Base-by-base conservation (phyloP, 208 protist genomes). In the Leishmania martiniquensis region DNA sequence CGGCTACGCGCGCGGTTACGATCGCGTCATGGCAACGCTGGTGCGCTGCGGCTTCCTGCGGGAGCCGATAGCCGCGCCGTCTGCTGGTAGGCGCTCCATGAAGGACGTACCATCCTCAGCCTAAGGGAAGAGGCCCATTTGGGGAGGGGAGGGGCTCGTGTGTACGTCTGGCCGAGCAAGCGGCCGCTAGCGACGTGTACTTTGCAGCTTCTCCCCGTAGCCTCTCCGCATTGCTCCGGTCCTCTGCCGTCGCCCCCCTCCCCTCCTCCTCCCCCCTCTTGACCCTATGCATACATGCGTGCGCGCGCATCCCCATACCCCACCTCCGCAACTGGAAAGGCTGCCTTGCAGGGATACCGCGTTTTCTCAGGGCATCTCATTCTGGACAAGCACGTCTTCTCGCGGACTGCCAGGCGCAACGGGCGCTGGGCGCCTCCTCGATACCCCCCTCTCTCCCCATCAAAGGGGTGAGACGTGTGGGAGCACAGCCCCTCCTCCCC, bases 11-110 rank as follows among this genome's bases (percentile, higher is more conserved):
- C n/a, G 20, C 17, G 68, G 75, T 7, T 97, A 94, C 77, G 85
- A 94, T 60, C 25, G n/a, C 39, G 66, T 97, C 51, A 97, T 97
- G 93, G 37, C 62, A 20, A 62, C 74, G 17, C 72, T 97, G 20
- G 91, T 95, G 62, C 45, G 74, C 37, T 34, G 80, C 17, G 77
- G 67, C 4, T 81, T 94, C 51, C 45, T 97, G 25, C 2, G 29
- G 5, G 74, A 83, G 12, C 79, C 84, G 13, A 89, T 97, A 62
- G 52, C 83, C 5, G 79, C 91, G 15, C 93, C 91, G 12, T 95
- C 93, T 7, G 80, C 77, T 25, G 39, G 37, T 32, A 54, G 52
- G 51, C 73, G 84, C 1, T 78, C 67, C 29, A 91, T 96, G 91
- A 62, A 45, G 71, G 45, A 57, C 22, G 55, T 74, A 10, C 13